phyloP scores from a whole-genome alignment of 1,139 yeast genomes.

The Scheffersomyces illinoinensis region DNA sequence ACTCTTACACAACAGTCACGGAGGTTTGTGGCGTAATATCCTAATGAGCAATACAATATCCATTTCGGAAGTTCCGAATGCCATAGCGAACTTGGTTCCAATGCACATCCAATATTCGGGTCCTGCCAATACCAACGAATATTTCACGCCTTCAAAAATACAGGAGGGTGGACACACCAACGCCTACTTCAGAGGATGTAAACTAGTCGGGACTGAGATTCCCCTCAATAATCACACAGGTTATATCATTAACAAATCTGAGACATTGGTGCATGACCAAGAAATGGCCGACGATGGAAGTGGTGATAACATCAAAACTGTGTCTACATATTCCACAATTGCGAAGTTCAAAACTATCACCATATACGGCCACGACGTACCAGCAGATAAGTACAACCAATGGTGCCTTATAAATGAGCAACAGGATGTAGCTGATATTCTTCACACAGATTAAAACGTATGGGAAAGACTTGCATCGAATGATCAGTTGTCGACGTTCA shows the following conservation, averaged over 20 bases:
- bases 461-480: not conserved
- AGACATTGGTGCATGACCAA: conserved; percentile 22
- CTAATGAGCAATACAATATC: conserved; percentile 11
- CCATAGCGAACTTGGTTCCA: conserved; percentile 37
- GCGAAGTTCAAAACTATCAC: conserved; percentile 31
- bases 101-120: conserved; percentile 42
- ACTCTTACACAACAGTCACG: no score
- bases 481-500: not conserved
- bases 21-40: not conserved
- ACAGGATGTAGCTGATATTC: conserved; percentile 29
- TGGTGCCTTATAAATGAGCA: conserved; percentile 39
- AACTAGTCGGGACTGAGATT: conserved; percentile 31
- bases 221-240: conserved; percentile 28
- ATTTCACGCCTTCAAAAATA: conserved; percentile 37
- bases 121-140: conserved; percentile 36
- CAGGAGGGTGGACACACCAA: conserved; percentile 14
- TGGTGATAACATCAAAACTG: conserved; percentile 14
- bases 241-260: conserved; percentile 31
- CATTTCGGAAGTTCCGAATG: conserved; percentile 9
- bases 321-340: conserved; percentile 29
- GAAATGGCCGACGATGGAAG: conserved; percentile 11
- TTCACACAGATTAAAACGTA: conserved; percentile 20
- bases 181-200: conserved; percentile 44
- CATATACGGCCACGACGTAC: conserved; percentile 43
- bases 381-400: conserved; percentile 30